Evolutionary conservation across 2,329 filamentous ascomycete genomes (phyloP).

Genomic region (Lasiodiplodia citricola): DNA sequence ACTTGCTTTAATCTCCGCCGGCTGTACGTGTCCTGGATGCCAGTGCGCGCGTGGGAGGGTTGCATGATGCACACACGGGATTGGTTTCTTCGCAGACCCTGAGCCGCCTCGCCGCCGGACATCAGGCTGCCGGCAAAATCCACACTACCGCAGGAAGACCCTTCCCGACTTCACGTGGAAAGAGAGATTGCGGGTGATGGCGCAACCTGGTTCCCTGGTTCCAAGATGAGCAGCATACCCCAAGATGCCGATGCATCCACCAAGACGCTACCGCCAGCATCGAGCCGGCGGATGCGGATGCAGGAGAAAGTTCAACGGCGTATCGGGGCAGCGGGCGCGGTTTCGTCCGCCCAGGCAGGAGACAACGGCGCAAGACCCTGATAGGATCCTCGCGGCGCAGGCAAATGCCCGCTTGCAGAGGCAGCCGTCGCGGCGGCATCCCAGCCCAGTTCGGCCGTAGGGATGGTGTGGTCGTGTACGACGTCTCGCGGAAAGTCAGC

Average conservation of each 20-base stretch:
- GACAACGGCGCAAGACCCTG: constrained; percentile 6
- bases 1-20: neutral
- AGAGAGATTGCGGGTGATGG: neutral
- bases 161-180: neutral
- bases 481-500: constrained; percentile 20
- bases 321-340: constrained; percentile 14
- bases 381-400: constrained; percentile 3
- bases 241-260: neutral
- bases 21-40: neutral
- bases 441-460: constrained; percentile 5
- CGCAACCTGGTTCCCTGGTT: neutral
- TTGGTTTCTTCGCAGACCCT: constrained; percentile 7
- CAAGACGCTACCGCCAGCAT: constrained; percentile 12
- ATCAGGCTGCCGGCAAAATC: constrained; percentile 20
- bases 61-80: constrained; percentile 3
- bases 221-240: neutral
- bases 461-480: neutral
- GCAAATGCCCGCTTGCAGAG: constrained; percentile 7
- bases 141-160: neutral
- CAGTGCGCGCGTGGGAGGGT: constrained; percentile 11
- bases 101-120: constrained; percentile 9
- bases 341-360: constrained; percentile 8
- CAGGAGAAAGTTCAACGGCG: constrained; percentile 1
- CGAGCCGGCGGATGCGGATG: neutral
- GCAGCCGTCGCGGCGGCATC: constrained; percentile 20